Evolutionary conservation across 768 basidiomycete species (phyloP).

Genomic region (Phanerodontia chrysosporium): DNA sequence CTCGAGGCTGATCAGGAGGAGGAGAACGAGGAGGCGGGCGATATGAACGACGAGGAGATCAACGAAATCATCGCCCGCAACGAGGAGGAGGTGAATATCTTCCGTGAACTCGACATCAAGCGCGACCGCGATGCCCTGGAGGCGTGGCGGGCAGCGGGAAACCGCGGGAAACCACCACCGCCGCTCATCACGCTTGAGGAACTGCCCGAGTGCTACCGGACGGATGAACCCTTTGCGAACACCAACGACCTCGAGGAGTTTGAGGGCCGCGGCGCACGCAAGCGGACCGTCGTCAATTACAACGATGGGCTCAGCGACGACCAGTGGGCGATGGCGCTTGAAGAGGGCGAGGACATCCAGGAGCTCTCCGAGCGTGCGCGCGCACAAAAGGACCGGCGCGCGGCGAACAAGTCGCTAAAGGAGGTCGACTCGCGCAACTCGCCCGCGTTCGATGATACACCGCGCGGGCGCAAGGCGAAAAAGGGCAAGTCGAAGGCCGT

Average conservation of each 20-base stretch:
- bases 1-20: slow-evolving; percentile 88
- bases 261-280: slow-evolving; percentile 82
- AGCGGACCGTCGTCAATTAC: slow-evolving; percentile 82
- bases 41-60: slow-evolving; percentile 92
- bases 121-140: slow-evolving; percentile 66
- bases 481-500: slow-evolving; percentile 60
- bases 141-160: slow-evolving; percentile 67
- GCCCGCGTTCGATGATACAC: slow-evolving; percentile 23
- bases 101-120: slow-evolving; percentile 78
- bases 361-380: slow-evolving; percentile 64
- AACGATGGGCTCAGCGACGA: slow-evolving; percentile 94
- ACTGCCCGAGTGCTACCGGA: slow-evolving; percentile 88
- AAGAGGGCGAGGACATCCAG: slow-evolving; percentile 77
- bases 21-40: slow-evolving; percentile 84
- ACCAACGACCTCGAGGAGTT: slow-evolving; percentile 58
- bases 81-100: slow-evolving; percentile 73
- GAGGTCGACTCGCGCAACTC: slow-evolving; percentile 40
- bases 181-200: slow-evolving; percentile 84
- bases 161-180: slow-evolving; percentile 73
- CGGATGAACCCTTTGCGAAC: slow-evolving; percentile 72
- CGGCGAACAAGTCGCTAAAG: slow-evolving; percentile 51
- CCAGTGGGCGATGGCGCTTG: slow-evolving; percentile 84
- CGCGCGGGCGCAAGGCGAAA: slow-evolving; percentile 51
- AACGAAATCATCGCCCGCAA: slow-evolving; percentile 87
- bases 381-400: slow-evolving; percentile 63